Percentiles rank a stretch among this genome's conserved stretches.
Conservation (phyloP, 139 green algal genomes). For the Chlamydomonas incerta region DNA sequence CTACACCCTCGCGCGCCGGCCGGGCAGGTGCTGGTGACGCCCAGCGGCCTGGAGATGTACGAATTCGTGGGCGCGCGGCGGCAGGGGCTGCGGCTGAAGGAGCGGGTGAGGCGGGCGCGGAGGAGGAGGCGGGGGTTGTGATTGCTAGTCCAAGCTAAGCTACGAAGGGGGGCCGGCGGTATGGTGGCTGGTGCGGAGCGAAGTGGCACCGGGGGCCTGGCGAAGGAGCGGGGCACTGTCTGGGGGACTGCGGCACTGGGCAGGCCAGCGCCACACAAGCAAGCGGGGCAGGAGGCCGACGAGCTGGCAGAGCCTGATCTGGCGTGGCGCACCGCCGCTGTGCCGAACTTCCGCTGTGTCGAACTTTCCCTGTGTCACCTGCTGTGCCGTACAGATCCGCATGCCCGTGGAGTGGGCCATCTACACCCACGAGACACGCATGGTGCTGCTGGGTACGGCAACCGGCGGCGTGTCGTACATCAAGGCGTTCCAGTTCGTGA, state of each 20-base stretch:
- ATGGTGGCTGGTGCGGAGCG: neutral
- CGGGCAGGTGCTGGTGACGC: constrained; percentile 56
- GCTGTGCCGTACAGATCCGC: too few species aligned
- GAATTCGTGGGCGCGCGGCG: constrained; percentile 37
- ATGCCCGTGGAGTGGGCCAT: constrained; percentile 31
- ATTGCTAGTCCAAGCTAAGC: too few species aligned
- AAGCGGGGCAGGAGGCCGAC: too few species aligned
- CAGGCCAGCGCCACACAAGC: too few species aligned
- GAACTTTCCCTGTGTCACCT: too few species aligned
- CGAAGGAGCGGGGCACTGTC: too few species aligned
- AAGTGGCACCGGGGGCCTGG: too few species aligned
- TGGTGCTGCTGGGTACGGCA: constrained; percentile 62
- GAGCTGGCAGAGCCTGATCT: too few species aligned
- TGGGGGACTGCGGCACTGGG: too few species aligned
- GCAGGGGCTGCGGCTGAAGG: constrained; percentile 17
- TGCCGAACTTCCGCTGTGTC: too few species aligned
- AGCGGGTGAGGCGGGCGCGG: neutral
- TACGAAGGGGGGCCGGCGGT: neutral
- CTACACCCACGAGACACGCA: constrained; percentile 73
- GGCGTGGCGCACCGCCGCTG: too few species aligned
- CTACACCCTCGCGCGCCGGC: too few species aligned
- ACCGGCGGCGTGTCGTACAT: constrained; percentile 15
- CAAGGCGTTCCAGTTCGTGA: constrained; percentile 66
- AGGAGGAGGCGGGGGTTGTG: neutral
- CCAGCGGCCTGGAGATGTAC: constrained; percentile 55